These are phyloP conservation scores for Penicillium sp. DNA, from an alignment of 2,329 filamentous ascomycete genomes.

Conservation along the genomic window DNA sequence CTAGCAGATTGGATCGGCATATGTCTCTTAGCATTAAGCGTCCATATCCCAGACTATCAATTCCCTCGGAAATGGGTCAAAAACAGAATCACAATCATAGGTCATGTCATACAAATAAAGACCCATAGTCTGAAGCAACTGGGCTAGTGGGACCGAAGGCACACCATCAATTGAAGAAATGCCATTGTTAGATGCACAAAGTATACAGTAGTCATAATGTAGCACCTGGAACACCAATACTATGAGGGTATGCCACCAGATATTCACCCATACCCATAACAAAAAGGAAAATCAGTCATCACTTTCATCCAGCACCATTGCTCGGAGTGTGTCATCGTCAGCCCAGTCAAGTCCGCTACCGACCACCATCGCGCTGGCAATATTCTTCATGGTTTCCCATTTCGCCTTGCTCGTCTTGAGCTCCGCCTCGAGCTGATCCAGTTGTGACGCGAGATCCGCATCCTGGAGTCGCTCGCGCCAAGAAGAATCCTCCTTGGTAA, in stretches of 20 bases:
- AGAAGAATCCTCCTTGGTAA: constrained; percentile 60
- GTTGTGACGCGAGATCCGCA: constrained; percentile 55
- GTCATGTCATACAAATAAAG: too few relatives aligned
- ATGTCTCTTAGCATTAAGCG: background rate
- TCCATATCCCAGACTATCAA: background rate
- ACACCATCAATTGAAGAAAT: constrained; percentile 1
- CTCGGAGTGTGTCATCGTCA: constrained; percentile 65
- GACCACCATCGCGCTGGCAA: constrained; percentile 75
- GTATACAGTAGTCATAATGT: background rate
- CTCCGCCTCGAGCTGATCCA: constrained; percentile 61
- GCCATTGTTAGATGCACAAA: background rate
- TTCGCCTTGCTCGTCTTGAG: constrained; percentile 64
- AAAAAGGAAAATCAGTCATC: constrained; percentile 46
- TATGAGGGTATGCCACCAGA: background rate
- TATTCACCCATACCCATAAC: background rate
- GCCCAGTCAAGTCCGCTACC: constrained; percentile 85
- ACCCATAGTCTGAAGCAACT: too few relatives aligned
- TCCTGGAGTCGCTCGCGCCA: constrained; percentile 58
- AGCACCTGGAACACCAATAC: background rate
- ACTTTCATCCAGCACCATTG: constrained; percentile 71
- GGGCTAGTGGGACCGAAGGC: background rate
- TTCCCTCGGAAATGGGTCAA: background rate
- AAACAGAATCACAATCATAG: too few relatives aligned
- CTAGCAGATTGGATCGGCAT: background rate
- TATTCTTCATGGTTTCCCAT: constrained; percentile 75